phyloP scores from a whole-genome alignment of 2,329 filamentous ascomycete genomes.

The Microdochium paspali region DNA sequence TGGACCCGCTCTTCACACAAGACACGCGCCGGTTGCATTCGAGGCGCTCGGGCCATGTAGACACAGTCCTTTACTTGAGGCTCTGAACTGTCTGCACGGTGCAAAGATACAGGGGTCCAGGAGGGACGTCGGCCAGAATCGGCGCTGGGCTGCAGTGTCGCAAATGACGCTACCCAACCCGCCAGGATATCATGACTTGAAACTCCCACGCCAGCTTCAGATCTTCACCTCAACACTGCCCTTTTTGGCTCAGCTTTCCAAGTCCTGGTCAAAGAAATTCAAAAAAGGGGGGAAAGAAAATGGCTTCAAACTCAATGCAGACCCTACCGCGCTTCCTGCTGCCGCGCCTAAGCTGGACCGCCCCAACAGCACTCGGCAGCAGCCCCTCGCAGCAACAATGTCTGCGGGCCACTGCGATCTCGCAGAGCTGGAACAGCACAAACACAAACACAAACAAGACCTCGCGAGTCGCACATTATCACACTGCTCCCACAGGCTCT shows the following conservation, averaged over 20 bases:
- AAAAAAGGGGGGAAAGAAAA: neutral
- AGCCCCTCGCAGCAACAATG: neutral
- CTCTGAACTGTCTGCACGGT: neutral
- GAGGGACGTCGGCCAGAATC: neutral
- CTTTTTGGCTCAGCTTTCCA: neutral
- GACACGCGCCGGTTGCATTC: neutral
- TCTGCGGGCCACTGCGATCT: conserved; percentile 4
- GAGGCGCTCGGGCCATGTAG: neutral
- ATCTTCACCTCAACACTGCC: neutral
- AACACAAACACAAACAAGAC: neutral
- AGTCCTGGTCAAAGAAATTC: neutral
- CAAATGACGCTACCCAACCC: neutral
- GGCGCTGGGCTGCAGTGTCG: neutral
- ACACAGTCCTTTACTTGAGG: neutral
- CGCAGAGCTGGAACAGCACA: conserved; percentile 11
- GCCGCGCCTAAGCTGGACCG: conserved; percentile 44
- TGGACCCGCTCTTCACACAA: neutral
- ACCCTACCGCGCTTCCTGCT: conserved; percentile 43
- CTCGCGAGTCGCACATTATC: conserved; percentile 12
- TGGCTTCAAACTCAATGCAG: conserved; percentile 20
- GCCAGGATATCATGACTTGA: neutral
- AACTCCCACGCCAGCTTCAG: neutral
- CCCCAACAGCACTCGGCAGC: conserved; percentile 11
- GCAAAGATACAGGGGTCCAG: neutral
- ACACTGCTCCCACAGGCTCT: neutral